phyloP scores from a whole-genome alignment of 768 basidiomycete species.

The Termitomyces sp. region DNA sequence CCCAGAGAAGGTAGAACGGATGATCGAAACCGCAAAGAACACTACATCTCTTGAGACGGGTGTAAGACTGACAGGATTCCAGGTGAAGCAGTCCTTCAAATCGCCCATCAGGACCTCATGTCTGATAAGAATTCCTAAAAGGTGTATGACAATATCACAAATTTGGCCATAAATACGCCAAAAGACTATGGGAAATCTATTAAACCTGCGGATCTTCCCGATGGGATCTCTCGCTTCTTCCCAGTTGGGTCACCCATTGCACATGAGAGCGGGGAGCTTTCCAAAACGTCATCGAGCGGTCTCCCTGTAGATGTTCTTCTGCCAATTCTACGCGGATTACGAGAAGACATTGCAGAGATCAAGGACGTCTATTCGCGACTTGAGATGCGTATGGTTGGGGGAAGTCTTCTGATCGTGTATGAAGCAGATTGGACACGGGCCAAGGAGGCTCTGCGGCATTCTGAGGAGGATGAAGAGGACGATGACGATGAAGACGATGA shows the following conservation, averaged over 20 bases:
- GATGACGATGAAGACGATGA: conserved; percentile 11
- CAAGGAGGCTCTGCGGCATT: conserved; percentile 7
- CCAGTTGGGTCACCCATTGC: conserved; percentile 33
- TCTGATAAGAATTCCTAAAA: conserved; percentile 20
- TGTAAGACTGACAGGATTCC: conserved; percentile 82
- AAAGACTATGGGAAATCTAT: conserved; percentile 79
- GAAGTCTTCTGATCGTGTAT: conserved; percentile 78
- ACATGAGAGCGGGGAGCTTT: background rate
- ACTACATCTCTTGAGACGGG: conserved; percentile 78
- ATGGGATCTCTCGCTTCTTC: conserved; percentile 80
- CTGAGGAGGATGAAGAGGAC: conserved; percentile 10
- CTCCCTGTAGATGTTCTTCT: conserved; percentile 51
- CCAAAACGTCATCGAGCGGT: conserved; percentile 28
- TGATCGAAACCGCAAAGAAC: conserved; percentile 61
- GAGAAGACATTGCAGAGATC: conserved; percentile 47
- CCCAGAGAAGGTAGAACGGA: conserved; percentile 71
- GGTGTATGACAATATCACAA: conserved; percentile 66
- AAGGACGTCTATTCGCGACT: conserved; percentile 39
- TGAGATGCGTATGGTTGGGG: conserved; percentile 79
- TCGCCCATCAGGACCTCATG: background rate
- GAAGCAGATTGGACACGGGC: conserved; percentile 37
- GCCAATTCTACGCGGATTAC: conserved; percentile 51
- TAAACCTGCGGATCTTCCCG: conserved; percentile 57
- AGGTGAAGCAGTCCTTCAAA: conserved; percentile 43
- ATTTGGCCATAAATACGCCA: conserved; percentile 53